A percentile compares a stretch with the other conserved stretches of the same genome.
Conservation (phyloP, 1,284 basidiomycete species). For the Amylostereum areolatum region DNA sequence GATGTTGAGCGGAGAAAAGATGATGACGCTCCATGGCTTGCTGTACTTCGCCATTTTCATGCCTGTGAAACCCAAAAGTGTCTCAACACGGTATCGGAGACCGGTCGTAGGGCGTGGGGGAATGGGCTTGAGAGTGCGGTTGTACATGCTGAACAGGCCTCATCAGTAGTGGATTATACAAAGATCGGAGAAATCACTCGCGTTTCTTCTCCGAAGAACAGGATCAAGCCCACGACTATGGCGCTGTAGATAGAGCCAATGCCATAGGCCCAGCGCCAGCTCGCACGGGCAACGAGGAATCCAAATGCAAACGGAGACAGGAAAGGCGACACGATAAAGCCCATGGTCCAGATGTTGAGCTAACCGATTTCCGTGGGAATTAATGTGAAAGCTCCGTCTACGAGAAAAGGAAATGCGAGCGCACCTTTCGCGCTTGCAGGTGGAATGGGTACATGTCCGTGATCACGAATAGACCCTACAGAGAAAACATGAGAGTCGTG, state of each 20-base stretch:
- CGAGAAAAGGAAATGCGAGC: neutral
- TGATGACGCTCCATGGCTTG: conserved; percentile 42
- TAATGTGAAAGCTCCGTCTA: neutral
- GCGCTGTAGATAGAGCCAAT: conserved; percentile 55
- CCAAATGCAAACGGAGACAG: conserved; percentile 66
- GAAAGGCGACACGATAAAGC: conserved; percentile 63
- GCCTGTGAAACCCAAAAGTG: conserved; percentile 63
- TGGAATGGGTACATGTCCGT: conserved; percentile 74
- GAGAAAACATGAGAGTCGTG: neutral
- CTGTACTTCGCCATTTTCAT: conserved; percentile 56
- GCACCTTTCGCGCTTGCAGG: conserved; percentile 63
- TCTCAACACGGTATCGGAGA: conserved; percentile 52
- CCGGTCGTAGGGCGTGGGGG: conserved; percentile 37
- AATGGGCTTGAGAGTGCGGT: conserved; percentile 53
- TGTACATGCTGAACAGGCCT: conserved; percentile 48
- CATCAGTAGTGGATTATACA: neutral
- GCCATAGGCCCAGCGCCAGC: conserved; percentile 71
- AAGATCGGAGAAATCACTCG: conserved; percentile 22
- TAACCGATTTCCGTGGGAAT: conserved; percentile 14
- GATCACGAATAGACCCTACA: conserved; percentile 57
- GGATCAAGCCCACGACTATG: conserved; percentile 51
- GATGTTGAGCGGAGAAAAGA: conserved; percentile 44
- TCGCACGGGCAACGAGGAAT: conserved; percentile 58
- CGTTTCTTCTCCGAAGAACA: conserved; percentile 62
- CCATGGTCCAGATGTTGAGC: conserved; percentile 70